phyloP scores from a whole-genome alignment of 805 yeast genomes.

The Candida railenensis region DNA sequence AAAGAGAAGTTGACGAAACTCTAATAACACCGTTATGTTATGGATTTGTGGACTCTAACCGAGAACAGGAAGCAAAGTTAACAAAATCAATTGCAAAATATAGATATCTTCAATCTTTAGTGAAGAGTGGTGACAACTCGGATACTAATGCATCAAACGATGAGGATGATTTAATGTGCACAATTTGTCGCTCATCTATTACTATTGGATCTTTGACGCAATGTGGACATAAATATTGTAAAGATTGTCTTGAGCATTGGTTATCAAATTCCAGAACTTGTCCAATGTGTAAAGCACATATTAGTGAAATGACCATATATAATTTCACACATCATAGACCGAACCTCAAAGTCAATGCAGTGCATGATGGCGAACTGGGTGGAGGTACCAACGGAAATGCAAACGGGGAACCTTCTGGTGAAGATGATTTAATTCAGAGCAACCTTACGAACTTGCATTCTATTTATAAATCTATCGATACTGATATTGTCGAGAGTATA shows the following conservation, averaged over 20 bases:
- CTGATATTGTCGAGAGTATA: constrained; percentile 44
- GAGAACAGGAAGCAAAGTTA: constrained; percentile 12
- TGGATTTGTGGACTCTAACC: background rate
- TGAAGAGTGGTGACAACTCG: constrained; percentile 5
- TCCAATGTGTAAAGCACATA: constrained; percentile 73
- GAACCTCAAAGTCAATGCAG: constrained; percentile 47
- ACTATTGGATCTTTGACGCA: constrained; percentile 75
- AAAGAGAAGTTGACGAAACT: background rate
- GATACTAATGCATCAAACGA: constrained; percentile 9
- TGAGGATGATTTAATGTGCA: constrained; percentile 55
- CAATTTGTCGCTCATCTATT: constrained; percentile 74
- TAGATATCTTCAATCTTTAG: constrained; percentile 31
- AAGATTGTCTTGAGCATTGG: constrained; percentile 80
- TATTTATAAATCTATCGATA: constrained; percentile 47
- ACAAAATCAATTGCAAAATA: constrained; percentile 34
- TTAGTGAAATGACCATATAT: constrained; percentile 56
- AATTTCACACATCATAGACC: constrained; percentile 62
- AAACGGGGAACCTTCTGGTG: constrained; percentile 1
- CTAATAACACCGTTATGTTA: background rate
- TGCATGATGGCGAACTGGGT: constrained; percentile 22
- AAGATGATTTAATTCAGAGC: constrained; percentile 4
- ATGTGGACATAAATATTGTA: constrained; percentile 93
- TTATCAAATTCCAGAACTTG: constrained; percentile 54
- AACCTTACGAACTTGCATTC: constrained; percentile 25
- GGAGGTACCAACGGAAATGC: background rate